A percentile compares a stretch with the other conserved stretches of the same genome.
phyloP scores from a whole-genome alignment of 768 basidiomycete genomes.

The Termitomyces sp. region DNA sequence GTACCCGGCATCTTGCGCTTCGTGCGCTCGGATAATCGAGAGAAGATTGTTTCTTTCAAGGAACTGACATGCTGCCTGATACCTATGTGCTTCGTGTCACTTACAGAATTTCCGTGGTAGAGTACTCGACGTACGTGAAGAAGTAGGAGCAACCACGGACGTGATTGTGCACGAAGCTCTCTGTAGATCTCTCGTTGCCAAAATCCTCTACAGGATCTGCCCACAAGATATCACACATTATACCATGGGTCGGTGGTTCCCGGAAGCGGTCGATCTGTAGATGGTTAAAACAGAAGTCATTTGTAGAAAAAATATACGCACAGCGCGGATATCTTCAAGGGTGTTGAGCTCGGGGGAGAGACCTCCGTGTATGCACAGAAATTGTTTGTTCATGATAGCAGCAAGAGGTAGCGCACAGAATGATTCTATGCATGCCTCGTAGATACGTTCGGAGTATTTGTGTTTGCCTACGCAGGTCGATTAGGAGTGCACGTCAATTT shows the following conservation, averaged over 20 bases:
- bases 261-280: constrained; percentile 92
- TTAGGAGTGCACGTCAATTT: not conserved
- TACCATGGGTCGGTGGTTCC: constrained; percentile 93
- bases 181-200: constrained; percentile 86
- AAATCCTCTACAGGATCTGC: constrained; percentile 98
- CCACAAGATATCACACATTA: constrained; percentile 99
- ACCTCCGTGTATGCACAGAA: constrained; percentile 97
- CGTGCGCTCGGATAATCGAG: constrained; percentile 96
- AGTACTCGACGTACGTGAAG: constrained; percentile 42
- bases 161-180: constrained; percentile 92
- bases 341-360: constrained; percentile 93
- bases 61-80: constrained; percentile 96
- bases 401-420: constrained; percentile 95
- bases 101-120: not conserved
- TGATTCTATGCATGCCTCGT: constrained; percentile 97
- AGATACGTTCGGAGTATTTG: constrained; percentile 95
- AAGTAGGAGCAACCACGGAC: constrained; percentile 97
- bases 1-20: constrained; percentile 97
- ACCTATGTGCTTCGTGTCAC: constrained; percentile 40
- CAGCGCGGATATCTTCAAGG: constrained; percentile 87
- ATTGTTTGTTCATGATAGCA: constrained; percentile 99
- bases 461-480: constrained; percentile 74
- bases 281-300: not conserved
- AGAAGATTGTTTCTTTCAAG: constrained; percentile 94
- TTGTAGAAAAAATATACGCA: constrained; percentile 31